Evolutionary conservation across 257 asterid genomes (phyloP).

Genomic region (Orobanche coerulescens): DNA sequence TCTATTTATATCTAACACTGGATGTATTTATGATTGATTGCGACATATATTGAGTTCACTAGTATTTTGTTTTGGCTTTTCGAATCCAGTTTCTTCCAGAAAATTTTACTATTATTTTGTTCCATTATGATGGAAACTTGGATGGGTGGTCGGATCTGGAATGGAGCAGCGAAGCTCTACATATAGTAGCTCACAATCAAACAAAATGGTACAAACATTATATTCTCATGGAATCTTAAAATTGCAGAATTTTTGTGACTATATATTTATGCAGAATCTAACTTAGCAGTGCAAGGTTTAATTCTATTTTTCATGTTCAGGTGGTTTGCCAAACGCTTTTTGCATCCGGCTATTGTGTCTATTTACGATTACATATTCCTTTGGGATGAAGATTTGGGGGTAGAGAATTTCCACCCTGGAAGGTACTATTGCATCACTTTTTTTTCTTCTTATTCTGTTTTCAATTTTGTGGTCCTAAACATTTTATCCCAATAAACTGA

Average conservation of each 20-base stretch:
- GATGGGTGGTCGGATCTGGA: constrained; percentile 82
- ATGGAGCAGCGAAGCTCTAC: constrained; percentile 85
- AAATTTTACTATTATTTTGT: constrained; percentile 71
- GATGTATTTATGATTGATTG: not conserved
- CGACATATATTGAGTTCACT: constrained; percentile 9
- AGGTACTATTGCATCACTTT: constrained; percentile 38
- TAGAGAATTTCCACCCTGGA: constrained; percentile 74
- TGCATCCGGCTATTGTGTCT: constrained; percentile 83
- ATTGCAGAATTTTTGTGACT: not conserved
- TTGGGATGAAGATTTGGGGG: constrained; percentile 99
- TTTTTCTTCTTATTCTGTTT: not conserved
- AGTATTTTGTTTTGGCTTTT: no score
- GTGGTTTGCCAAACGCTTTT: constrained; percentile 98
- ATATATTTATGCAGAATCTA: not conserved
- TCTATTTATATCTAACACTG: constrained; percentile 3
- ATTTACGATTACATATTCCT: constrained; percentile 83
- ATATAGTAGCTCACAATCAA: constrained; percentile 85
- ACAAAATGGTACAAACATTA: constrained; percentile 67
- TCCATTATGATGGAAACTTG: constrained; percentile 91
- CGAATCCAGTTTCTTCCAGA: constrained; percentile 82
- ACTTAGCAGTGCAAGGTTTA: not conserved
- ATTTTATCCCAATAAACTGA: no score
- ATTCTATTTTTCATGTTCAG: constrained; percentile 30
- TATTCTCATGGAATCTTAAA: not conserved
- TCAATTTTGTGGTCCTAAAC: not conserved